Conservation (phyloP, 2,329 filamentous ascomycete species). For the Xylariaceae sp. region DNA sequence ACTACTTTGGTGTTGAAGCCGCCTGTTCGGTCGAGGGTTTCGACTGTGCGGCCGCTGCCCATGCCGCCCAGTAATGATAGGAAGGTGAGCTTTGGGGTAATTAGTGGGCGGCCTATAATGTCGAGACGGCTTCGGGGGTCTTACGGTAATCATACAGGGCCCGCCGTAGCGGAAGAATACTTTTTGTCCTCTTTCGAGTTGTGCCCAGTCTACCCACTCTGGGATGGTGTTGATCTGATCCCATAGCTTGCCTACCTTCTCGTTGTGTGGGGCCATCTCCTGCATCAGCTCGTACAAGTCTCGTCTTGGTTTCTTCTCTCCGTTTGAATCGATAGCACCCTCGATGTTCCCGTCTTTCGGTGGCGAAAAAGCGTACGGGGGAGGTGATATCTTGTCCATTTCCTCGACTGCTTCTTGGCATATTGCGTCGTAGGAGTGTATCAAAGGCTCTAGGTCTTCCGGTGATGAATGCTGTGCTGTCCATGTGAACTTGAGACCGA, state of each 20-base stretch:
- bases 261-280: conserved; percentile 56
- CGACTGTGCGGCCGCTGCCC: conserved; percentile 70
- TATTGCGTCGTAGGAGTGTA: conserved; percentile 66
- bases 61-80: conserved; percentile 64
- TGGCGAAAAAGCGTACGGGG: conserved; percentile 18
- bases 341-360: conserved; percentile 21
- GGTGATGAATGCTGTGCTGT: conserved; percentile 61
- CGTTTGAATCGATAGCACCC: conserved; percentile 20
- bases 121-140: conserved; percentile 9
- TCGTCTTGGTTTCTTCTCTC: conserved; percentile 37
- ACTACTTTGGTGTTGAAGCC: conserved; percentile 70
- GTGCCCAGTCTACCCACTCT: conserved; percentile 74
- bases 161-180: conserved; percentile 76
- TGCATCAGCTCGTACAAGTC: conserved; percentile 64
- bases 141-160: conserved; percentile 58
- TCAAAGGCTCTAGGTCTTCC: conserved; percentile 58
- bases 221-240: conserved; percentile 64
- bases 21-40: conserved; percentile 71
- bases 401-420: conserved; percentile 64
- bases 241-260: conserved; percentile 59
- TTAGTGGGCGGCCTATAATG: not conserved
- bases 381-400: conserved; percentile 60
- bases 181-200: conserved; percentile 71
- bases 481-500: conserved; percentile 69
- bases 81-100: conserved; percentile 44